Conservation (phyloP, 352 stramenopile species). For the Globisporangium cylindrosporum region DNA sequence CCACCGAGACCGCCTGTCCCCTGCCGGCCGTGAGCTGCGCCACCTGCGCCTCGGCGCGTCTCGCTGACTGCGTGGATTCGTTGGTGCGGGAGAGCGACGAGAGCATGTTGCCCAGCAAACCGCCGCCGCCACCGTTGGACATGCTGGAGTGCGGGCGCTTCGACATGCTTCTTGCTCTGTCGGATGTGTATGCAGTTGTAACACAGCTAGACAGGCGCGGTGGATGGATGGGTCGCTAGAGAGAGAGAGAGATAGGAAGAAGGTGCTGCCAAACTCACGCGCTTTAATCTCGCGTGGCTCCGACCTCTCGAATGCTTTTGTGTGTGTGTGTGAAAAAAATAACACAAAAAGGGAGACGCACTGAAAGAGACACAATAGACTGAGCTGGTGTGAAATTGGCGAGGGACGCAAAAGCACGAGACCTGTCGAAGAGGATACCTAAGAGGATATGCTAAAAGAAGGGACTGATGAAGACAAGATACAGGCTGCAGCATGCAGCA, state of each 20-base stretch:
- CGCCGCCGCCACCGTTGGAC: constrained; percentile 24
- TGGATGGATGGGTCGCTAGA: neutral
- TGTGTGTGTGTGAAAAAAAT: neutral
- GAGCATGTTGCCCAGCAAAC: constrained; percentile 62
- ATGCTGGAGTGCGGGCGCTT: constrained; percentile 61
- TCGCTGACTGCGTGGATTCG: constrained; percentile 68
- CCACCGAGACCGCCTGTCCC: constrained; percentile 68
- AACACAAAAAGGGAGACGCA: neutral
- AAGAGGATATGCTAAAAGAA: neutral
- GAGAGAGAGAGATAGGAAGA: too few species aligned
- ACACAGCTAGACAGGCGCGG: neutral
- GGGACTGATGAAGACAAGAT: neutral
- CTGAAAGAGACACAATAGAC: neutral
- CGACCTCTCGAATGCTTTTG: neutral
- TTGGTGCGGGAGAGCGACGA: constrained; percentile 75
- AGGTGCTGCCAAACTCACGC: neutral
- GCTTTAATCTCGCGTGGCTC: neutral
- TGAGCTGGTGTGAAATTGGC: neutral
- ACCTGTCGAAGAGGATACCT: neutral
- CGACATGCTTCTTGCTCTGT: constrained; percentile 34
- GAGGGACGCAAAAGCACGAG: neutral
- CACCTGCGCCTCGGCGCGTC: constrained; percentile 71
- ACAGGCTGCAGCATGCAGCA: neutral
- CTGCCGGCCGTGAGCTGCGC: constrained; percentile 69
- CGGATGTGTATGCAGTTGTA: neutral